Evolutionary conservation across 768 basidiomycete genomes (phyloP).

Genomic region (Agaricus blazei): DNA sequence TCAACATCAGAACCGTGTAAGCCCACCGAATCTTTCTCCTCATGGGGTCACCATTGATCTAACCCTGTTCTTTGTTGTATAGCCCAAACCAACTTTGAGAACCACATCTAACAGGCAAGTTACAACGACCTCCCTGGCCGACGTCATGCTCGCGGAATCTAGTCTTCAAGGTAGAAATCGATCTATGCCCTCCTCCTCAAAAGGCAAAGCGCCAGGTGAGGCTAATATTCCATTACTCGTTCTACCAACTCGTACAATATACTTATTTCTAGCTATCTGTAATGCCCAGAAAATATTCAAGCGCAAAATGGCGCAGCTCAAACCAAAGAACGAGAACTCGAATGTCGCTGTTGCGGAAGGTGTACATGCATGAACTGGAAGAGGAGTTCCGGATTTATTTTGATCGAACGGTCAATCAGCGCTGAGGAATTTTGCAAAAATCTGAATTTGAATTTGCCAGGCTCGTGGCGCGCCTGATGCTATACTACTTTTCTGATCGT

Average conservation of each 20-base stretch:
- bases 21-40: not conserved
- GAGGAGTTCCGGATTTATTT: not conserved
- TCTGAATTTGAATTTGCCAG: not conserved
- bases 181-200: not conserved
- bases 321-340: not conserved
- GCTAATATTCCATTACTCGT: not conserved
- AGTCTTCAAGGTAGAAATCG: not conserved
- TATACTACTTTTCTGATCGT: no score
- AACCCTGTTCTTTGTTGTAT: not conserved
- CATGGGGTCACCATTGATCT: not conserved
- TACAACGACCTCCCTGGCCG: not conserved
- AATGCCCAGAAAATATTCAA: not conserved
- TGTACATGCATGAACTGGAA: not conserved
- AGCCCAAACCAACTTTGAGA: not conserved
- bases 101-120: not conserved
- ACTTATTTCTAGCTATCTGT: slow-evolving; percentile 1
- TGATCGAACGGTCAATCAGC: not conserved
- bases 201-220: not conserved
- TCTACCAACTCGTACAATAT: not conserved
- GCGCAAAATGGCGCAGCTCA: not conserved
- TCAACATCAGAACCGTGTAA: not conserved
- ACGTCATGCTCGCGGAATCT: no score
- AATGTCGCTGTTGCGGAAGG: not conserved
- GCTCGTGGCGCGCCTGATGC: not conserved
- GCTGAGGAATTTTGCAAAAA: not conserved